Evolutionary conservation across 768 basidiomycete species (phyloP), one percentile per base, ranked within the genome.

Genomic region (Coprinopsis strossmayeri): DNA sequence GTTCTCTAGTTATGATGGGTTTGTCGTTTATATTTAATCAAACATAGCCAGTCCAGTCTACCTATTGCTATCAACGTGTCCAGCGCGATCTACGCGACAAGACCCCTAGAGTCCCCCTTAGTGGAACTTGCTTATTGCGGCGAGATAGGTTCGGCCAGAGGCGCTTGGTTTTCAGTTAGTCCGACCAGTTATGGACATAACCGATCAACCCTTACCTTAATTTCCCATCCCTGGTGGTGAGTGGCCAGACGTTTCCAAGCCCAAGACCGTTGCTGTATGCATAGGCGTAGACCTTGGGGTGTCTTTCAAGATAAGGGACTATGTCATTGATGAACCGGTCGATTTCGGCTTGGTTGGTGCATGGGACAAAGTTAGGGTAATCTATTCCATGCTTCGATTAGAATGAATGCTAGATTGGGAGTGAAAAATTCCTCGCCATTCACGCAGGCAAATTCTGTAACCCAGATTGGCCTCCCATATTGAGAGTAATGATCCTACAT

Each of bases 371-470:
- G 12, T 64, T 62, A 34, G 64, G 60, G 53, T 57, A 52, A 47
- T 73, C 71, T n/a, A 46, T 17, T 20, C 21, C 18, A 25, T 15
- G 43, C 48, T 3, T 37, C 44, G 38, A 40, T 42, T 3, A 21
- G 28, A 10, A 1, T 30, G 26, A 27, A 20, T 25, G 39, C n/a
- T 17, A 7, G 7, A 10, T 38, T 24, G 13, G 18, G 44, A 34
- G n/a, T 38, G 1, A 28, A 34, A 26, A 13, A 26, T 34, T 17
- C 48, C 59, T 17, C 48, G 71, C 73, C 73, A 43, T 74, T 64
- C 26, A 74, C 72, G 49, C 73, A 75, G 44, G 73, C 72, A 52
- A 74, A 72, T 54, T 75, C 73, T 20, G 72, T 70, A 13, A 75
- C 64, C 72, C 72, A 75, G 46, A 75, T 66, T 1, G 73, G 72